Conservation (phyloP, 2,329 filamentous ascomycete species). For the Penicillium brevicompactum region DNA sequence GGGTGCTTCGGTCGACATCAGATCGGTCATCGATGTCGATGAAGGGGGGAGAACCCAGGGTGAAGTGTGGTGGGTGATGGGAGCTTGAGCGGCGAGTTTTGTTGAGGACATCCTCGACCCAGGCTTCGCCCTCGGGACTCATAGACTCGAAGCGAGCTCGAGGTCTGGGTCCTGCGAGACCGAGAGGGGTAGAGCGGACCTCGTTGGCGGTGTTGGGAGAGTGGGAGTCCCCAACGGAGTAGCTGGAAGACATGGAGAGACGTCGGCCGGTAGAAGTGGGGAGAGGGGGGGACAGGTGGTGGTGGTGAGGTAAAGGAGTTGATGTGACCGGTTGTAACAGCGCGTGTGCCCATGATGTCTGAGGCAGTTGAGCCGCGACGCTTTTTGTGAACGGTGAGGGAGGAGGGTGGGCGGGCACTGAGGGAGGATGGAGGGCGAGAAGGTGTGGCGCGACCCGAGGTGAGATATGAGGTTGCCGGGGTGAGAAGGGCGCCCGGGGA, state of each 20-base stretch:
- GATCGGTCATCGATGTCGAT: constrained; percentile 16
- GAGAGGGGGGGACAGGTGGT: neutral
- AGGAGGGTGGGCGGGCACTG: constrained; percentile 40
- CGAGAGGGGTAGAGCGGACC: constrained; percentile 42
- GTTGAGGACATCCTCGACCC: constrained; percentile 50
- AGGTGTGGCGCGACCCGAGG: constrained; percentile 36
- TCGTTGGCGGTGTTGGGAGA: constrained; percentile 26
- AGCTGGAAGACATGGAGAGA: constrained; percentile 41
- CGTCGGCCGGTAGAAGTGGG: constrained; percentile 29
- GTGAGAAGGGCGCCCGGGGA: constrained; percentile 29
- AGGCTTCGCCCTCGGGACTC: constrained; percentile 49
- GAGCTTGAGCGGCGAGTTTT: constrained; percentile 45
- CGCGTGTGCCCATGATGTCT: constrained; percentile 29
- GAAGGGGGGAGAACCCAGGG: constrained; percentile 20
- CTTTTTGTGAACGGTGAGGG: constrained; percentile 42
- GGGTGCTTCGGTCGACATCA: constrained; percentile 6
- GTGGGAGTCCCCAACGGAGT: constrained; percentile 34
- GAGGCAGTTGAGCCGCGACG: constrained; percentile 41
- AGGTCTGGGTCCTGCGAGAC: constrained; percentile 48
- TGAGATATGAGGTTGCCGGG: constrained; percentile 18
- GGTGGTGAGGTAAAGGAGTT: constrained; percentile 34
- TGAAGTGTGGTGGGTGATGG: constrained; percentile 29
- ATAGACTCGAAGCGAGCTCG: constrained; percentile 43
- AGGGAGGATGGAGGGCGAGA: constrained; percentile 42
- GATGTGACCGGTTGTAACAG: constrained; percentile 31